phyloP scores from a whole-genome alignment of 2,329 filamentous ascomycete genomes.

The Huntiella savannae region DNA sequence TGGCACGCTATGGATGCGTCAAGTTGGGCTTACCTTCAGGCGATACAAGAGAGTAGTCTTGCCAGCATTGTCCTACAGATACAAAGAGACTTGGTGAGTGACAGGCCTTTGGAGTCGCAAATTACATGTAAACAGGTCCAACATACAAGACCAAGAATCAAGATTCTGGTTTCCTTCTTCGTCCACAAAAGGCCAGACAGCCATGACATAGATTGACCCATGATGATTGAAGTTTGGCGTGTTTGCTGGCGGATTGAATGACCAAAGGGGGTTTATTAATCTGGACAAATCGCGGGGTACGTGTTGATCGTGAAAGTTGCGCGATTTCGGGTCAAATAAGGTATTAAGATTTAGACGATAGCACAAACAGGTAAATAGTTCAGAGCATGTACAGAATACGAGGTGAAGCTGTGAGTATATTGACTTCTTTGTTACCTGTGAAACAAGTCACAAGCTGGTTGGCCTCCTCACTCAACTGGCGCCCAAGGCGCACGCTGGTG shows the following conservation, averaged over 20 bases:
- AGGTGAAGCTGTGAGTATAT: no score
- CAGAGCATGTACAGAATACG: no score
- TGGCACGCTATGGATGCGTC: slow-evolving; percentile 2
- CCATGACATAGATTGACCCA: slow-evolving; percentile 49
- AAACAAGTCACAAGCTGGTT: slow-evolving; percentile 7
- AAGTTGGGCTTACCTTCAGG: slow-evolving; percentile 48
- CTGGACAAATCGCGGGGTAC: no score
- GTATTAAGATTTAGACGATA: no score
- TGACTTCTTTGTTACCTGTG: neutral
- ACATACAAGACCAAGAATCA: slow-evolving; percentile 80
- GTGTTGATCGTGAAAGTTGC: no score
- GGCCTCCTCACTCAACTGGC: slow-evolving; percentile 5
- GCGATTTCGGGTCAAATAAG: no score
- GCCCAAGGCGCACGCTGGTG: slow-evolving; percentile 2
- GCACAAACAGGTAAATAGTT: no score
- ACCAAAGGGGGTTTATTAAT: no score
- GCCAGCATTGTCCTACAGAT: slow-evolving; percentile 77
- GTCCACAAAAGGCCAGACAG: slow-evolving; percentile 59
- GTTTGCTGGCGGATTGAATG: neutral
- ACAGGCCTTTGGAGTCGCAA: neutral
- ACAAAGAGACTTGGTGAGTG: neutral
- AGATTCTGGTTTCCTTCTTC: slow-evolving; percentile 95
- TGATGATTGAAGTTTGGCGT: slow-evolving; percentile 16
- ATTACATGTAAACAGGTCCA: slow-evolving; percentile 3
- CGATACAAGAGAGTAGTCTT: slow-evolving; percentile 95